Percentiles rank a stretch among this genome's conserved stretches.
These are phyloP conservation scores for Penicillium sp. DNA, from an alignment of 2,329 filamentous ascomycete genomes.

Conservation along the genomic window DNA sequence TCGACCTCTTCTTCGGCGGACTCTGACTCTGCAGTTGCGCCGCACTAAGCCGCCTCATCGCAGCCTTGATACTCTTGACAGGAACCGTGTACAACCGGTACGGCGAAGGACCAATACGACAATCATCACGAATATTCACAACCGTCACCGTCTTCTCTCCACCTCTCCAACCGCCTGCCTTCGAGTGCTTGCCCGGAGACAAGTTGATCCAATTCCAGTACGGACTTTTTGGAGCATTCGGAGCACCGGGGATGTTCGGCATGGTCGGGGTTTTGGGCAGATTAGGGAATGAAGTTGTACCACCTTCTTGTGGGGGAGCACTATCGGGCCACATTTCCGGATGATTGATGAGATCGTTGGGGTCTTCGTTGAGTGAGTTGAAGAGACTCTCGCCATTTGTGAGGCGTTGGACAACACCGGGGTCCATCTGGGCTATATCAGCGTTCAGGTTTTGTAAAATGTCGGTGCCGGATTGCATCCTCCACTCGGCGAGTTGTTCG, in stretches of 20 bases:
- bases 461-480: not conserved
- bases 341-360: not conserved
- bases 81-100: not conserved
- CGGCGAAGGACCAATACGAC: not conserved
- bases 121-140: slow-evolving; percentile 1
- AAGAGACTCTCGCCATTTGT: not conserved
- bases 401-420: not conserved
- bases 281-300: slow-evolving; percentile 2
- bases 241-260: not conserved
- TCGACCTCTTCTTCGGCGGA: not conserved
- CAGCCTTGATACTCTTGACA: slow-evolving; percentile 1
- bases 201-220: slow-evolving; percentile 5
- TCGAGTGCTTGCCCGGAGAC: not conserved
- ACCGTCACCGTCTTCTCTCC: not conserved
- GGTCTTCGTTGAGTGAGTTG: not conserved
- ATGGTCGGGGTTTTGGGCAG: slow-evolving; percentile 3
- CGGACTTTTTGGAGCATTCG: not conserved
- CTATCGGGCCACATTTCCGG: not conserved
- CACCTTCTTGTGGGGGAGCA: not conserved
- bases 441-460: not conserved
- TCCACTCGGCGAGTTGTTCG: not conserved
- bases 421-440: not conserved
- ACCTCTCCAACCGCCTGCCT: not conserved
- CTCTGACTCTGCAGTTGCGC: not conserved
- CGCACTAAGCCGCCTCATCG: slow-evolving; percentile 1